A percentile compares a stretch with the other conserved stretches of the same genome.
Evolutionary conservation across 192 early-diverging fungal genomes (phyloP).

Genomic region (Diversispora eburnea): DNA sequence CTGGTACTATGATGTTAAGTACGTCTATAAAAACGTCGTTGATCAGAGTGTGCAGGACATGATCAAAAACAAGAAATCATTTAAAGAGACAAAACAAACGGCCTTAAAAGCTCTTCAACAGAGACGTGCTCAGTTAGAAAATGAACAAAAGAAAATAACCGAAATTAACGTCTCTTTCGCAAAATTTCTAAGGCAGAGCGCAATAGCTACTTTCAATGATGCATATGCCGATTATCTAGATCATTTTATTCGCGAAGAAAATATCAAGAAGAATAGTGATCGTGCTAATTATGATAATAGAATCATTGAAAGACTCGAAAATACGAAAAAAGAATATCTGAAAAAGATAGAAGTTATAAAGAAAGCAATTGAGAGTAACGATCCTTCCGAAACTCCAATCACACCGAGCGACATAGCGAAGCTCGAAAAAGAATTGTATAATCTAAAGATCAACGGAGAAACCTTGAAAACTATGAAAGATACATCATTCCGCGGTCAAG

Average conservation of each 20-base stretch:
- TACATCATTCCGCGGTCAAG: constrained; percentile 5
- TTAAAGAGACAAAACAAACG: constrained; percentile 5
- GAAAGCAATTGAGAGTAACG: constrained; percentile 25
- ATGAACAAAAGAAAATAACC: constrained; percentile 30
- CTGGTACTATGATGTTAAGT: constrained; percentile 18
- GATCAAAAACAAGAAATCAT: constrained; percentile 24
- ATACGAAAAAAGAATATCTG: constrained; percentile 25
- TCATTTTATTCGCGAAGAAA: constrained; percentile 30
- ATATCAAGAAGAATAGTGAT: constrained; percentile 22
- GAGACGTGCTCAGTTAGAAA: constrained; percentile 16
- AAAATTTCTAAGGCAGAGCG: constrained; percentile 33
- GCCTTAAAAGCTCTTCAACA: constrained; percentile 8
- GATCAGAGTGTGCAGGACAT: constrained; percentile 22
- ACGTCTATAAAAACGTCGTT: constrained; percentile 25
- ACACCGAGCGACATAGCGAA: constrained; percentile 11
- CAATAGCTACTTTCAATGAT: constrained; percentile 30
- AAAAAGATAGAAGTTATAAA: constrained; percentile 31
- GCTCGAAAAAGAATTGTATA: constrained; percentile 26
- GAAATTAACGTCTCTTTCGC: constrained; percentile 30
- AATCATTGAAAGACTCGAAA: constrained; percentile 16
- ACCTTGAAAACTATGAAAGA: constrained; percentile 25
- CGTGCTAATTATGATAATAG: constrained; percentile 17
- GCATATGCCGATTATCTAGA: constrained; percentile 30
- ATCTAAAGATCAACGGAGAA: constrained; percentile 28
- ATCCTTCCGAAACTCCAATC: constrained; percentile 12